These are phyloP conservation scores for Raddia guianensis DNA, from an alignment of 176 grass and related monocot genomes.

Conservation along the genomic window DNA sequence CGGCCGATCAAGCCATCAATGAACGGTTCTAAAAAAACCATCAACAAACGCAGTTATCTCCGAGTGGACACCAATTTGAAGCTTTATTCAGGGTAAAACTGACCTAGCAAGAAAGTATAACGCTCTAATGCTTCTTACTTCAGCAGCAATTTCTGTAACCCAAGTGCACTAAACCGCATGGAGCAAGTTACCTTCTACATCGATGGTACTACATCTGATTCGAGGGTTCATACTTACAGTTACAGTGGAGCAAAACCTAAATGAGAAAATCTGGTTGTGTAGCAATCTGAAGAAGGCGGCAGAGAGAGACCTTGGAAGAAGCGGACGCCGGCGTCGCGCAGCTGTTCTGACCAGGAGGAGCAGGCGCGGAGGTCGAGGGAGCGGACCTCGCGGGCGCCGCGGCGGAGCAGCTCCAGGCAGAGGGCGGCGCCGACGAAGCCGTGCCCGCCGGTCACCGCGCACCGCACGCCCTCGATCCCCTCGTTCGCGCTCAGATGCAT, in stretches of 20 bases:
- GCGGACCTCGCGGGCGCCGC: constrained; percentile 74
- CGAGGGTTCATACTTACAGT: not conserved
- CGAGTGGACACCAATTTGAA: not conserved
- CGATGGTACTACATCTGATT: not conserved
- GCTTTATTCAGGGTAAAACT: not conserved
- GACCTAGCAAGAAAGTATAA: not conserved
- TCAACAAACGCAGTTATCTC: not conserved
- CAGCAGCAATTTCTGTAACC: not conserved
- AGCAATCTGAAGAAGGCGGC: not conserved
- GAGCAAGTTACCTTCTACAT: not conserved
- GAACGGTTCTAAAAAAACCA: not conserved
- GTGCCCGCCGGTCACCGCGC: constrained; percentile 77
- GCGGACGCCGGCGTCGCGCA: constrained; percentile 57
- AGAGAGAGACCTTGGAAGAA: constrained; percentile 56
- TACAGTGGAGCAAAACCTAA: not conserved
- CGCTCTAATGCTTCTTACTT: not conserved
- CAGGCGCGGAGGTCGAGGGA: constrained; percentile 66
- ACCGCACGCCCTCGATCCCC: constrained; percentile 74
- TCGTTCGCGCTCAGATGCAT: constrained; percentile 88
- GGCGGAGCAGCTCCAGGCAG: constrained; percentile 74
- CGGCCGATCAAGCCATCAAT: not conserved
- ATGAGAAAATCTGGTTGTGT: not conserved
- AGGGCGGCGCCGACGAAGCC: constrained; percentile 80
- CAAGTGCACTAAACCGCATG: not conserved
- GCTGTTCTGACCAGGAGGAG: constrained; percentile 61